A percentile compares a stretch with the other conserved stretches of the same genome.
These are phyloP conservation scores for Asterionellopsis glacialis DNA, from an alignment of 108 stramenopile genomes.

Conservation along the genomic window DNA sequence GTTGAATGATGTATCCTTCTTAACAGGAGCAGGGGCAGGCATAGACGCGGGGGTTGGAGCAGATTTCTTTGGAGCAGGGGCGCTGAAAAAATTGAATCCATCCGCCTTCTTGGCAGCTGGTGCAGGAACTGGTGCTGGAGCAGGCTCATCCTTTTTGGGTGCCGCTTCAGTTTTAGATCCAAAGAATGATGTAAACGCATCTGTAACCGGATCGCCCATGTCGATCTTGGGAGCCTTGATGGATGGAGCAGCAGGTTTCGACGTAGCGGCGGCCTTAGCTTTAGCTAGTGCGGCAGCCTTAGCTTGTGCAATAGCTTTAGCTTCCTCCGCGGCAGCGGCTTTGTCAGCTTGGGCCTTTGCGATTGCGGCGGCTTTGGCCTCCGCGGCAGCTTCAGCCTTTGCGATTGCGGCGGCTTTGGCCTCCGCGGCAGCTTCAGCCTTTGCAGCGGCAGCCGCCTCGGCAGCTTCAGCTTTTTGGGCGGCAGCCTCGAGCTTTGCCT, in stretches of 20 bases:
- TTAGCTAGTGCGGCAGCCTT: constrained; percentile 27
- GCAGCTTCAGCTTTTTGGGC: constrained; percentile 5
- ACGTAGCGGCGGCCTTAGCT: constrained; percentile 15
- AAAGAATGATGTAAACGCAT: constrained; percentile 32
- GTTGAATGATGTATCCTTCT: constrained; percentile 6
- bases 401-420: constrained; percentile 11
- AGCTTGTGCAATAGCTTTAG: constrained; percentile 7
- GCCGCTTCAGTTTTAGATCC: constrained; percentile 7
- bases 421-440: constrained; percentile 8
- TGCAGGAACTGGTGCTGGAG: constrained; percentile 21
- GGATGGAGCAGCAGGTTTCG: constrained; percentile 9
- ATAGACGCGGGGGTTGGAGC: constrained; percentile 7
- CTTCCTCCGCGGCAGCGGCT: constrained; percentile 6
- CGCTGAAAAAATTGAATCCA: constrained; percentile 1
- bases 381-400: constrained; percentile 6
- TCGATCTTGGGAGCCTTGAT: constrained; percentile 8
- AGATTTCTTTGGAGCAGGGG: constrained; percentile 6
- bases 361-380: constrained; percentile 16
- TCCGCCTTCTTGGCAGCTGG: constrained; percentile 7
- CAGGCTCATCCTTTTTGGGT: not conserved
- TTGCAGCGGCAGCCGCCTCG: constrained; percentile 1
- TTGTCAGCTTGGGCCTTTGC: constrained; percentile 7
- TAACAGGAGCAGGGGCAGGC: constrained; percentile 2
- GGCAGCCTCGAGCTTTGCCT: not conserved
- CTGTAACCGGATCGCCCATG: constrained; percentile 25